phyloP scores from a whole-genome alignment of 2,329 filamentous ascomycete species.

The Simplicillium sp. region DNA sequence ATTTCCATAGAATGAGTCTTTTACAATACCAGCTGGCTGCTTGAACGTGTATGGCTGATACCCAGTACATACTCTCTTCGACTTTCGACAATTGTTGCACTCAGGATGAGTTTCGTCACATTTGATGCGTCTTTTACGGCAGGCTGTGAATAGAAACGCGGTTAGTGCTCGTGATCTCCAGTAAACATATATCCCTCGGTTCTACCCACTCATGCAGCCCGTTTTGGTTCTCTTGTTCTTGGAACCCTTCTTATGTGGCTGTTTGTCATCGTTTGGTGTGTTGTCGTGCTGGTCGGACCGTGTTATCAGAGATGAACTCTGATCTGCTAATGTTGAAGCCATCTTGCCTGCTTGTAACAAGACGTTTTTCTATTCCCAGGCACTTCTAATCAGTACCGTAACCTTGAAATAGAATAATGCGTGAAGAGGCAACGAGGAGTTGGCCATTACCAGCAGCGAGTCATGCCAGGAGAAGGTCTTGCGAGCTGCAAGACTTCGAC shows the following conservation, averaged over 20 bases:
- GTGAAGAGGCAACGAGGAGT: no score
- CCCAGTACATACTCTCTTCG: slow-evolving; percentile 57
- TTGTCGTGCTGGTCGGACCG: not conserved
- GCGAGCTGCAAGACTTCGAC: no score
- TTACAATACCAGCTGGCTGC: slow-evolving; percentile 32
- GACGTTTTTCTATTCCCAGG: no score
- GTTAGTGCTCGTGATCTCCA: not conserved
- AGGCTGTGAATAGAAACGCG: slow-evolving; percentile 50
- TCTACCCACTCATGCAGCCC: slow-evolving; percentile 70
- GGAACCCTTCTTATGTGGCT: slow-evolving; percentile 23
- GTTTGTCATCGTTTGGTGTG: slow-evolving; percentile 14
- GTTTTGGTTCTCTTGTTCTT: slow-evolving; percentile 75
- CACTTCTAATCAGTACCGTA: no score
- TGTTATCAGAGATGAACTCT: no score
- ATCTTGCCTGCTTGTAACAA: no score
- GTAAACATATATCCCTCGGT: slow-evolving; percentile 1
- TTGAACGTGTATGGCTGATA: slow-evolving; percentile 28
- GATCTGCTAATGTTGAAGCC: no score
- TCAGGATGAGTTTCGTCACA: slow-evolving; percentile 84
- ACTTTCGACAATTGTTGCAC: slow-evolving; percentile 80
- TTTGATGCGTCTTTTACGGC: slow-evolving; percentile 90
- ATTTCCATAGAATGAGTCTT: no score
- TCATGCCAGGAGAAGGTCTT: no score
- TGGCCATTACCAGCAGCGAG: no score
- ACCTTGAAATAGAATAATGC: no score